Evolutionary conservation across 352 stramenopile genomes (phyloP).

Genomic region (Vaucheria bursata): DNA sequence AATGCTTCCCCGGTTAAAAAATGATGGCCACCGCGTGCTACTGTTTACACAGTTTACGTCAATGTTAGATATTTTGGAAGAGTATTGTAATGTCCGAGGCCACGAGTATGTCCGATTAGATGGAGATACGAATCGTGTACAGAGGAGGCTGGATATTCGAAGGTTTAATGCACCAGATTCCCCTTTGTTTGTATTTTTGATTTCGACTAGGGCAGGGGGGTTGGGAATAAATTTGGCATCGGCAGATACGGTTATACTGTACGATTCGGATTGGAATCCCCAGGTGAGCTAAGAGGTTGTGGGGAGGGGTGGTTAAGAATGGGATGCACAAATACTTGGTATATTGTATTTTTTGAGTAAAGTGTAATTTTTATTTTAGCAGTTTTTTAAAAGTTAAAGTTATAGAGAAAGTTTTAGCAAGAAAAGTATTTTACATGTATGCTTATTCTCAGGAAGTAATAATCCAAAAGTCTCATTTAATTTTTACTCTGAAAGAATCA

Average conservation of each 20-base stretch:
- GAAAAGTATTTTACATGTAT: too few relatives aligned
- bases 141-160: constrained; percentile 70
- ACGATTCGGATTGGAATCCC: constrained; percentile 49
- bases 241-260: constrained; percentile 98
- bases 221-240: constrained; percentile 95
- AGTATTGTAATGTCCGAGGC: constrained; percentile 82
- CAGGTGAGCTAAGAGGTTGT: too few relatives aligned
- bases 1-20: constrained; percentile 87
- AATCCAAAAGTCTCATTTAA: too few relatives aligned
- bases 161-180: constrained; percentile 87
- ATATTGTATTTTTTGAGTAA: too few relatives aligned
- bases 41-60: constrained; percentile 99
- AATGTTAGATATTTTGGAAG: constrained; percentile 96
- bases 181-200: constrained; percentile 88
- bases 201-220: constrained; percentile 89
- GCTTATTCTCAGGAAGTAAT: too few relatives aligned
- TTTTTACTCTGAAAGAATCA: too few relatives aligned
- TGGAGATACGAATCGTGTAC: constrained; percentile 60
- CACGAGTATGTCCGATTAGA: constrained; percentile 87
- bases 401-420: background rate
- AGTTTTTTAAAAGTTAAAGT: background rate
- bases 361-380: background rate
- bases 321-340: too few relatives aligned
- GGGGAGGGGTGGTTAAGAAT: background rate
- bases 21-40: constrained; percentile 90